Evolutionary conservation across 345 rosid species (phyloP).

Genomic region (Eucalyptus camaldulensis): DNA sequence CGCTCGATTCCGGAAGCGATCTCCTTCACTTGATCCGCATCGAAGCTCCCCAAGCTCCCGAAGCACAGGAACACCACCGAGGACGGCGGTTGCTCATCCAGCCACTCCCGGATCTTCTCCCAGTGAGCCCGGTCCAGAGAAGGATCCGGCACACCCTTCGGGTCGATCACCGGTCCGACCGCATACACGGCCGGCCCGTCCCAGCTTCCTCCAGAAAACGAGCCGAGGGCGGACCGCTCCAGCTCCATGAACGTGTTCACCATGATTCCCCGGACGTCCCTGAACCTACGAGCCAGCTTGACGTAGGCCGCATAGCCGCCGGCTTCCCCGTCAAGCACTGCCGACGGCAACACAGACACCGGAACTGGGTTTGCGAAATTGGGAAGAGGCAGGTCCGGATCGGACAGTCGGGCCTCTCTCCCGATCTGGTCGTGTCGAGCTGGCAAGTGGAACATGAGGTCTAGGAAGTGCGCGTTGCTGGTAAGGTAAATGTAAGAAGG

Average conservation of each 20-base stretch:
- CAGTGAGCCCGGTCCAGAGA: slow-evolving; percentile 1
- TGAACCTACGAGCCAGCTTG: slow-evolving; percentile 20
- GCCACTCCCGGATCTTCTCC: slow-evolving; percentile 23
- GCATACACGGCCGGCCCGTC: slow-evolving; percentile 20
- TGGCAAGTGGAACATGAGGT: slow-evolving; percentile 22
- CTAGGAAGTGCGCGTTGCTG: slow-evolving; percentile 13
- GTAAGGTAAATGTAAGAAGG: slow-evolving; percentile 38
- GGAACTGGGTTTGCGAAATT: slow-evolving; percentile 23
- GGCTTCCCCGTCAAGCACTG: background rate
- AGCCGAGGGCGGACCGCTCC: slow-evolving; percentile 16
- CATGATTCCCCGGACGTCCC: slow-evolving; percentile 20
- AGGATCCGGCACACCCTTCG: background rate
- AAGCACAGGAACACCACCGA: slow-evolving; percentile 38
- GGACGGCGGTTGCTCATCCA: slow-evolving; percentile 26
- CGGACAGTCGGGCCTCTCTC: slow-evolving; percentile 1
- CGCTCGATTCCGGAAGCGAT: slow-evolving; percentile 28
- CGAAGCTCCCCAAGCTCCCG: slow-evolving; percentile 27
- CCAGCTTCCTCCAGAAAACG: background rate
- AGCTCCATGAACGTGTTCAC: slow-evolving; percentile 26
- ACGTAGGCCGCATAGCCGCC: slow-evolving; percentile 19
- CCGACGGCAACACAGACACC: slow-evolving; percentile 17
- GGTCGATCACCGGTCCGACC: slow-evolving; percentile 14
- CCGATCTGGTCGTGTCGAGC: slow-evolving; percentile 1
- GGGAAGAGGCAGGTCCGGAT: slow-evolving; percentile 1
- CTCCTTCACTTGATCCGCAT: slow-evolving; percentile 18